Evolutionary conservation across 441 rosid genomes (phyloP).

Genomic region (Gossypium davidsonii): DNA sequence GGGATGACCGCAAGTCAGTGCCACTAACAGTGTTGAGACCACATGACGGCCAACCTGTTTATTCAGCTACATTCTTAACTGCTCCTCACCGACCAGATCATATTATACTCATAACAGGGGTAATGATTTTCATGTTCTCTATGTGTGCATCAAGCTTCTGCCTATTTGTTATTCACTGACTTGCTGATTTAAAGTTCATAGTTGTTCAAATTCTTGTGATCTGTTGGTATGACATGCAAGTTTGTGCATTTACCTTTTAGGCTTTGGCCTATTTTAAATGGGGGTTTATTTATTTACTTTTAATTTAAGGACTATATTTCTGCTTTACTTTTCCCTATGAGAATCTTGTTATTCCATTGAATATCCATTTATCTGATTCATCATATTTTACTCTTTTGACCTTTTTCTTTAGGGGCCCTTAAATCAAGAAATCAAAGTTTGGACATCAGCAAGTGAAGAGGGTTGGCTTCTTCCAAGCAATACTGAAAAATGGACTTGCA

Average conservation of each 20-base stretch:
- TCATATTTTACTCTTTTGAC: slow-evolving; percentile 2
- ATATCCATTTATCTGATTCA: not conserved
- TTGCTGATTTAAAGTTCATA: slow-evolving; percentile 8
- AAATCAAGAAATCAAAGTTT: slow-evolving; percentile 78
- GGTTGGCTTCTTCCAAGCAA: slow-evolving; percentile 81
- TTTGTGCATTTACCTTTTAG: not conserved
- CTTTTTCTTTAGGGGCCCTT: slow-evolving; percentile 57
- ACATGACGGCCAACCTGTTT: slow-evolving; percentile 78
- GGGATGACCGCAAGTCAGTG: slow-evolving; percentile 72
- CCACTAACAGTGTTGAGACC: slow-evolving; percentile 75
- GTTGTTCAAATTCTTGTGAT: not conserved
- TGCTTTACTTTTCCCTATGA: slow-evolving; percentile 1
- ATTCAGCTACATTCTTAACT: slow-evolving; percentile 64
- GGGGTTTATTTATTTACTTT: not conserved
- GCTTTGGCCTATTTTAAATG: not conserved
- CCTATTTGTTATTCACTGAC: slow-evolving; percentile 7
- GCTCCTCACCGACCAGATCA: slow-evolving; percentile 81
- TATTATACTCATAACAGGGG: slow-evolving; percentile 78
- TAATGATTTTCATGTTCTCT: slow-evolving; percentile 18
- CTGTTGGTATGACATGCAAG: not conserved
- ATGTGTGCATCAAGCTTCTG: not conserved
- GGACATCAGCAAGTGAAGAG: slow-evolving; percentile 74
- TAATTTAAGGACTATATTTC: not conserved
- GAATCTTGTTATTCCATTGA: not conserved
- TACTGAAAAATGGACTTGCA: slow-evolving; percentile 69